Evolutionary conservation across 1,284 basidiomycete species (phyloP).

Genomic region (Dichomitus squalens): DNA sequence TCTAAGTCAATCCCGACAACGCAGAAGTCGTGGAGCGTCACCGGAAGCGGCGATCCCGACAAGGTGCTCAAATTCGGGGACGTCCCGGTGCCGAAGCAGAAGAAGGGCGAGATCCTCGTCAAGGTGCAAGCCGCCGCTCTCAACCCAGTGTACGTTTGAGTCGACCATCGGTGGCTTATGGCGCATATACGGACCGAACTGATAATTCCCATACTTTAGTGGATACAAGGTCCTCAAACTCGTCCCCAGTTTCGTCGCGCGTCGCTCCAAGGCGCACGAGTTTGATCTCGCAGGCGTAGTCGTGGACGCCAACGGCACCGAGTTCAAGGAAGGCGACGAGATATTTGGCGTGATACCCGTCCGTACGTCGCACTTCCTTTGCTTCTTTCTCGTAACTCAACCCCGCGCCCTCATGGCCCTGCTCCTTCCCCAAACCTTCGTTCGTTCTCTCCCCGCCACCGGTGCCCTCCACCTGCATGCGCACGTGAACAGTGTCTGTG

Average conservation of each 20-base stretch:
- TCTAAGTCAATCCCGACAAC: conserved; percentile 7
- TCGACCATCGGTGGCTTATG: too few relatives aligned
- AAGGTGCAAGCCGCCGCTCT: conserved; percentile 65
- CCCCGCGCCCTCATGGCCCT: too few relatives aligned
- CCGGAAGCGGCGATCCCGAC: conserved; percentile 40
- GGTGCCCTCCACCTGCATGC: too few relatives aligned
- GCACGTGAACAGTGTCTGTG: too few relatives aligned
- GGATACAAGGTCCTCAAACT: conserved; percentile 60
- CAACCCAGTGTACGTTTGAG: conserved; percentile 65
- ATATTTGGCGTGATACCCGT: conserved; percentile 56
- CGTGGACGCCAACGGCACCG: conserved; percentile 52
- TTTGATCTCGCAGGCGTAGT: conserved; percentile 65
- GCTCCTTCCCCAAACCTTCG: too few relatives aligned
- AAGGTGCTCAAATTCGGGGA: conserved; percentile 47
- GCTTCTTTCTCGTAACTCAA: background rate
- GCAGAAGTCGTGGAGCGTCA: conserved; percentile 40
- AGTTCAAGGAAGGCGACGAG: conserved; percentile 56
- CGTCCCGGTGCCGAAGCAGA: conserved; percentile 48
- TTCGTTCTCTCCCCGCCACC: too few relatives aligned
- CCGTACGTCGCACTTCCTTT: conserved; percentile 32
- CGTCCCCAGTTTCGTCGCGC: conserved; percentile 50
- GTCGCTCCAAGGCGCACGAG: conserved; percentile 56
- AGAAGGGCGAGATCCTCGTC: conserved; percentile 55
- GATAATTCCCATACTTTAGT: too few relatives aligned
- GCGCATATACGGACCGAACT: too few relatives aligned